Conservation (phyloP, 306 rosid species). For the Albizia julibrissin region DNA sequence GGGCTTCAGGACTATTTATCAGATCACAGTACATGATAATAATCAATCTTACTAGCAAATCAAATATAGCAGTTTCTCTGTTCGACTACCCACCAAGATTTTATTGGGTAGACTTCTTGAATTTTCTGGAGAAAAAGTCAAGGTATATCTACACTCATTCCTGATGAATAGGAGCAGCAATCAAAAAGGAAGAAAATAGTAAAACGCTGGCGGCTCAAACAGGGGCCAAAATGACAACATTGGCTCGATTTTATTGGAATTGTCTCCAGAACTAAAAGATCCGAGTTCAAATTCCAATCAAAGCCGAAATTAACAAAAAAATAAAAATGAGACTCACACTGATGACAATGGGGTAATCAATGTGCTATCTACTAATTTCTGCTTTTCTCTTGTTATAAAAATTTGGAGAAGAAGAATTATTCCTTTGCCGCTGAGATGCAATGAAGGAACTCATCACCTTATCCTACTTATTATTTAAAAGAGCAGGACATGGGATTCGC, state of each 20-base stretch:
- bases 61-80: conserved; percentile 31
- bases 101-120: conserved; percentile 28
- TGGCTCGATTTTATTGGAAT: not conserved
- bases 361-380: conserved; percentile 2
- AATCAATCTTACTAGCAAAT: conserved; percentile 16
- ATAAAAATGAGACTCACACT: not conserved
- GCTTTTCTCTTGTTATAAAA: conserved; percentile 30
- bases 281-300: not conserved
- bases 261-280: not conserved
- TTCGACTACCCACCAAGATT: conserved; percentile 35
- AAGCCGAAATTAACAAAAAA: not conserved
- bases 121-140: conserved; percentile 45
- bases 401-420: conserved; percentile 39
- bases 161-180: conserved; percentile 43
- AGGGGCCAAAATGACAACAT: not conserved
- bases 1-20: not conserved
- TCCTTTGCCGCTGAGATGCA: conserved; percentile 55
- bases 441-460: conserved; percentile 66
- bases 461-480: conserved; percentile 47
- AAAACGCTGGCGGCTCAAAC: not conserved
- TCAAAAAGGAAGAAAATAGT: conserved; percentile 8
- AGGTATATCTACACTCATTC: conserved; percentile 41
- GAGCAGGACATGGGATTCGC: conserved; percentile 38
- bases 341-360: conserved; percentile 13
- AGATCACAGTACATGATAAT: not conserved